phyloP scores from a whole-genome alignment of 192 early-diverging fungal species.

The Pilaira anomala region DNA sequence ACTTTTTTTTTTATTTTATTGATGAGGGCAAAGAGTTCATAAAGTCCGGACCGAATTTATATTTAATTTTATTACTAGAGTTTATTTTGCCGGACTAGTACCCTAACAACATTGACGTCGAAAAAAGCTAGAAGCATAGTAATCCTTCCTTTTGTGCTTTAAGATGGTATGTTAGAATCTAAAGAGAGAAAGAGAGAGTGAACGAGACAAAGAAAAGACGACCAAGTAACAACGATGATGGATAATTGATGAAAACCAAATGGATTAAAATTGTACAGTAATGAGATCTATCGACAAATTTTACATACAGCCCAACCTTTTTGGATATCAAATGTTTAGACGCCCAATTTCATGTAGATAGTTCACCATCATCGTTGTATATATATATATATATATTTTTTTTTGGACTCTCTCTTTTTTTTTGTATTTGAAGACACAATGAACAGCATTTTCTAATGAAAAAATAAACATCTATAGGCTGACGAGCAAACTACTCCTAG shows the following conservation, averaged over 20 bases:
- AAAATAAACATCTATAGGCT: constrained; percentile 9
- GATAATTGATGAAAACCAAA: neutral
- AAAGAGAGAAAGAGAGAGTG: neutral
- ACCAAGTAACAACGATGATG: neutral
- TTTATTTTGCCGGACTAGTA: too few species aligned
- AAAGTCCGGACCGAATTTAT: too few species aligned
- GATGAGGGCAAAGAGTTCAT: too few species aligned
- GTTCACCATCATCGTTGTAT: neutral
- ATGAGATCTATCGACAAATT: too few species aligned
- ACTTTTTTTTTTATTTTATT: too few species aligned
- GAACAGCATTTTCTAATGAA: neutral
- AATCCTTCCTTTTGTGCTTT: constrained; percentile 4
- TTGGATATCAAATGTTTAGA: too few species aligned
- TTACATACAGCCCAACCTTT: too few species aligned
- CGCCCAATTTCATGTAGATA: neutral
- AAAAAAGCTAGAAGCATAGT: too few species aligned
- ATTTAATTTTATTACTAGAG: too few species aligned
- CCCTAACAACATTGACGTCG: too few species aligned
- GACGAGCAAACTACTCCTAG: constrained; percentile 42
- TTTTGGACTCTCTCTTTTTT: neutral
- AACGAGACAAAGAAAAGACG: neutral
- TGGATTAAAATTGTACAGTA: neutral
- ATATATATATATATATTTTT: neutral
- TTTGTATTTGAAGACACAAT: neutral
- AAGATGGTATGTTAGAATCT: neutral